Evolutionary conservation across 2,329 filamentous ascomycete genomes (phyloP).

Genomic region (Nannizziopsis barbatae): DNA sequence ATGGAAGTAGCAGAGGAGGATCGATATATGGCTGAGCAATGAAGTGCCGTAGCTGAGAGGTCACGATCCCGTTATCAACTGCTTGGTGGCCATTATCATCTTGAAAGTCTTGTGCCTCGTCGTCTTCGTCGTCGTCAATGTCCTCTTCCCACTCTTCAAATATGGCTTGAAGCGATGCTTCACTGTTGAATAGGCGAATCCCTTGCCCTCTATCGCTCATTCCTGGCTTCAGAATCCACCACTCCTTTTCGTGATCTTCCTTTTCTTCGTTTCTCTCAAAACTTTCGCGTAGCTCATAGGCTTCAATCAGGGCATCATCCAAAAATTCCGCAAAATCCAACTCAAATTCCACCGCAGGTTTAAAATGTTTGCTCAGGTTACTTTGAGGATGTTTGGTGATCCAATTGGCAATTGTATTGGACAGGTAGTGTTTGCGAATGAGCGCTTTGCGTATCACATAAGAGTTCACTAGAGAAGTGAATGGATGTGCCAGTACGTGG

Average conservation of each 20-base stretch:
- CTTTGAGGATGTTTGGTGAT: conserved; percentile 68
- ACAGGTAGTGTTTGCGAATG: conserved; percentile 90
- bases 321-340: conserved; percentile 95
- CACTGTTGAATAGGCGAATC: conserved; percentile 75
- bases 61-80: conserved; percentile 50
- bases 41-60: conserved; percentile 89
- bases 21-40: conserved; percentile 92
- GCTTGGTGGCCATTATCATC: background rate
- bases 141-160: conserved; percentile 85
- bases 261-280: conserved; percentile 56
- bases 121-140: conserved; percentile 53
- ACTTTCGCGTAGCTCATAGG: conserved; percentile 73
- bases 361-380: conserved; percentile 57
- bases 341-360: conserved; percentile 75
- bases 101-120: conserved; percentile 35
- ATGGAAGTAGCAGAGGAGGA: conserved; percentile 63
- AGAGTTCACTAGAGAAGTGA: conserved; percentile 63
- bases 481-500: conserved; percentile 51
- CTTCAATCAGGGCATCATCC: conserved; percentile 83
- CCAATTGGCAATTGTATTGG: conserved; percentile 74
- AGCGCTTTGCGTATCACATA: conserved; percentile 94
- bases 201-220: conserved; percentile 97
- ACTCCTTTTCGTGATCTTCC: conserved; percentile 57
- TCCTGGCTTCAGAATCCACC: conserved; percentile 97
- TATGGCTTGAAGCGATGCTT: conserved; percentile 70